Base-by-base conservation (phyloP, 2,329 filamentous ascomycete genomes). In the Thielaviopsis populi region DNA sequence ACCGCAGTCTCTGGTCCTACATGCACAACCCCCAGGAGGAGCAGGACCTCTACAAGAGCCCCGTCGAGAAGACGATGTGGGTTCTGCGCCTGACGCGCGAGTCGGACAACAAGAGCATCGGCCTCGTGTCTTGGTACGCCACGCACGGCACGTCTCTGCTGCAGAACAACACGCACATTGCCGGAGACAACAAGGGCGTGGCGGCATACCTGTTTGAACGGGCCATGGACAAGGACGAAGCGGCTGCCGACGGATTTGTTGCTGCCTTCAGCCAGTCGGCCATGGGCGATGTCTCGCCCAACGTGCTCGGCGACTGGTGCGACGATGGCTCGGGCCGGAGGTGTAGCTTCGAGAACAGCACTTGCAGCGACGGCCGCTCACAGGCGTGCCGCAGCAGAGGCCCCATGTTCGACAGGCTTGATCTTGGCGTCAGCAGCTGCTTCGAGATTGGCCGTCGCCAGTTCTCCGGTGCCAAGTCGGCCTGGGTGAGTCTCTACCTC, bases 101-200 rank as follows among this genome's bases (percentile, higher is more conserved):
- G 10, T 86, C 83, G 0, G 89, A 94, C 70, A 79, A 81, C 59
- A 91, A 90, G 74, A 86, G 86, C 65, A 83, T 90, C 50, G 91
- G 90, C 13, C 78, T 95, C 0, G 75, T 97, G 65, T 94, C 89
- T 17, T 97, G 91, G 89, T 96, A 92, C 72, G 84, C 92, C 2
- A 88, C 91, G 0, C 92, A 97, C 72, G 91, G 91, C 58, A 97
- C 92, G 0, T 95, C 90, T 0, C 83, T 96, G 74, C 83, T 91
- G 27, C 87, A 88, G 63, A 96, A 96, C 75, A 96, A 96, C 74
- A 96, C 91, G 0, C 79, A 96, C 15, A 83, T 94, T 61, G 86
- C 91, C 2, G 92, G 89, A n/a, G 92, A 97, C 73, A 97, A 97
- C 77, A 97, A 97, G 75, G 92, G 92, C 13, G 89, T 96, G 6